Percentiles rank a stretch among this genome's conserved stretches.
Conservation (phyloP, 2,329 filamentous ascomycete genomes). For the Akanthomyces lecanii region DNA sequence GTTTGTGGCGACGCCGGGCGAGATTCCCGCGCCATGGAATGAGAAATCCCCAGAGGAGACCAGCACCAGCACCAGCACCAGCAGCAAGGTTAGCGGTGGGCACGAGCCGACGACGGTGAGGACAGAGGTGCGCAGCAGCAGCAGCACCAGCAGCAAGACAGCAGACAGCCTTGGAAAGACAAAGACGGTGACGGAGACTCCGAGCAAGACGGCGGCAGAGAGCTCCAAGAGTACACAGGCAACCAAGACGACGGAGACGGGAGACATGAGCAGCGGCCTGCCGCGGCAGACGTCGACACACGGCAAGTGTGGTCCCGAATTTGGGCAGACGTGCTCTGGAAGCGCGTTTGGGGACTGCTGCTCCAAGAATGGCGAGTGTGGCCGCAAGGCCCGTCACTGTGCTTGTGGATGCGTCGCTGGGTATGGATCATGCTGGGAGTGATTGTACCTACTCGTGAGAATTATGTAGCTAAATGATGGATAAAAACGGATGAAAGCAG, state of each 20-base stretch:
- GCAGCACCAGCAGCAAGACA: no score
- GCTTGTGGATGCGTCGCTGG: conserved; percentile 32
- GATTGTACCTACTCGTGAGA: neutral
- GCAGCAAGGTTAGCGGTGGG: conserved; percentile 2
- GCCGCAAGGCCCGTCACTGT: conserved; percentile 33
- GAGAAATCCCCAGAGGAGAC: conserved; percentile 24
- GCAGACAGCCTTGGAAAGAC: no score
- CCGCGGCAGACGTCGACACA: conserved; percentile 33
- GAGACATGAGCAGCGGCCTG: neutral
- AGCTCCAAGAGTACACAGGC: neutral
- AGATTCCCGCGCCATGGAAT: conserved; percentile 31
- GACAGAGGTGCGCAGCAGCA: no score
- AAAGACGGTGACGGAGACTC: neutral
- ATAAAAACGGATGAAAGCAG: no score
- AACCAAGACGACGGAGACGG: neutral
- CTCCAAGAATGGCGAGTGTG: conserved; percentile 37
- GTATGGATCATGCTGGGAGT: conserved; percentile 32
- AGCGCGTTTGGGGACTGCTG: conserved; percentile 41
- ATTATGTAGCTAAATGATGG: neutral
- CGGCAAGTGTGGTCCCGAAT: conserved; percentile 37
- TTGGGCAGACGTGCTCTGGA: conserved; percentile 38
- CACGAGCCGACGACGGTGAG: neutral
- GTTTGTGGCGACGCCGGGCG: conserved; percentile 28
- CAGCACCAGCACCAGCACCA: neutral
- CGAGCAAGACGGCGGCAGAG: neutral